These are phyloP conservation scores for Acrasis kona DNA, from an alignment of 78 protist genomes.

Conservation along the genomic window DNA sequence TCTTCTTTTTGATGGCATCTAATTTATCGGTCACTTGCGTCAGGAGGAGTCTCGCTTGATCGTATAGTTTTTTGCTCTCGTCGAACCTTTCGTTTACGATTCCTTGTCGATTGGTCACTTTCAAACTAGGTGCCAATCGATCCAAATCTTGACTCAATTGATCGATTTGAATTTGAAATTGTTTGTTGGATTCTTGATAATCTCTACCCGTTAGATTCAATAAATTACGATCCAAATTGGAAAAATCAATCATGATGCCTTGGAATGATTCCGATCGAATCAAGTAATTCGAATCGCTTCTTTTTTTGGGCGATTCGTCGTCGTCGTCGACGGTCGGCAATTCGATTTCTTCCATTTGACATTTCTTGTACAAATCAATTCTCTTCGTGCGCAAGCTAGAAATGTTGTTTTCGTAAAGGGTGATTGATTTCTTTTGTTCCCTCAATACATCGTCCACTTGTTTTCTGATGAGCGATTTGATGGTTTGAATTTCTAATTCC, in stretches of 20 bases:
- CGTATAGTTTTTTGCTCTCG: background rate
- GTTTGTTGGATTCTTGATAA: background rate
- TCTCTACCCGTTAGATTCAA: background rate
- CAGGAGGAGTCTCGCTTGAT: background rate
- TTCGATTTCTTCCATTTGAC: background rate
- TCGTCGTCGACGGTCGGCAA: background rate
- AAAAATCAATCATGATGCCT: background rate
- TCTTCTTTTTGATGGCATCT: background rate
- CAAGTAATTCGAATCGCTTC: too few relatives aligned
- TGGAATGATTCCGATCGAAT: background rate
- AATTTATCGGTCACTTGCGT: constrained; percentile 1
- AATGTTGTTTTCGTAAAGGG: background rate
- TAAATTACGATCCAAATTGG: background rate
- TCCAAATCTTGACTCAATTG: background rate
- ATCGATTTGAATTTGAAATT: background rate
- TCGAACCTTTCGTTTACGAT: background rate
- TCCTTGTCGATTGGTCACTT: constrained; percentile 17
- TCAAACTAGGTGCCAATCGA: constrained; percentile 56
- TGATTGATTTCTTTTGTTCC: too few relatives aligned
- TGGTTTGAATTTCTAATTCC: background rate
- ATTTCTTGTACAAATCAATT: background rate
- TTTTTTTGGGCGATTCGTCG: too few relatives aligned
- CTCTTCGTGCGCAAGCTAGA: background rate
- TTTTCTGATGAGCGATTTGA: too few relatives aligned
- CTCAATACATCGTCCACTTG: too few relatives aligned